These are phyloP conservation scores for Sanghuangporus sanghuang DNA, from an alignment of 1,284 basidiomycete genomes.

Conservation along the genomic window DNA sequence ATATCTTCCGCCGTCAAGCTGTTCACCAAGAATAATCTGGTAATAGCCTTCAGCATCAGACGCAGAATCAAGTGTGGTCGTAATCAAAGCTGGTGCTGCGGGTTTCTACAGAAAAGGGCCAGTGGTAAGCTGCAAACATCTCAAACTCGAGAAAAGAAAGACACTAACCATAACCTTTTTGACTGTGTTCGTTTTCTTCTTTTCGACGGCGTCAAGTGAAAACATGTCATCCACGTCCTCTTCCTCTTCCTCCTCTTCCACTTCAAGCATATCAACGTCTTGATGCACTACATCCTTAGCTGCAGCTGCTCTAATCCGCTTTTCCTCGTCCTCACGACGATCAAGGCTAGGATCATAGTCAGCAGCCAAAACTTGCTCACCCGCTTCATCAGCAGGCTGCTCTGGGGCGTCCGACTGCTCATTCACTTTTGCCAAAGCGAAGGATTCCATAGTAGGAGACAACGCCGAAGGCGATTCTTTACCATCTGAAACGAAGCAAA, in stretches of 20 bases:
- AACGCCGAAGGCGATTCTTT: constrained; percentile 46
- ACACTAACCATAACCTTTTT: constrained; percentile 47
- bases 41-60: constrained; percentile 96
- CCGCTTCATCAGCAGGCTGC: constrained; percentile 42
- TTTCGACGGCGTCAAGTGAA: constrained; percentile 54
- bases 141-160: neutral
- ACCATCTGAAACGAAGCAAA: constrained; percentile 30
- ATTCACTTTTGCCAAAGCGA: constrained; percentile 58
- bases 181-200: constrained; percentile 57
- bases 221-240: constrained; percentile 92
- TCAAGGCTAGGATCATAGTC: constrained; percentile 91
- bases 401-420: constrained; percentile 34
- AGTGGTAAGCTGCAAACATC: neutral
- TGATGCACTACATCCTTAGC: constrained; percentile 32
- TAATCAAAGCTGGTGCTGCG: constrained; percentile 57
- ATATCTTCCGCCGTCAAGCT: constrained; percentile 89
- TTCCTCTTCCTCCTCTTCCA: constrained; percentile 55
- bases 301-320: constrained; percentile 46
- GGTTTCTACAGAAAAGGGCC: constrained; percentile 36
- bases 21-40: constrained; percentile 89
- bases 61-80: constrained; percentile 66
- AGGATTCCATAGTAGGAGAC: constrained; percentile 49
- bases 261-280: constrained; percentile 54
- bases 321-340: constrained; percentile 74
- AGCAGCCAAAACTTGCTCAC: constrained; percentile 79